Evolutionary conservation across 1,284 basidiomycete genomes (phyloP).

Genomic region (Boletus sp.): DNA sequence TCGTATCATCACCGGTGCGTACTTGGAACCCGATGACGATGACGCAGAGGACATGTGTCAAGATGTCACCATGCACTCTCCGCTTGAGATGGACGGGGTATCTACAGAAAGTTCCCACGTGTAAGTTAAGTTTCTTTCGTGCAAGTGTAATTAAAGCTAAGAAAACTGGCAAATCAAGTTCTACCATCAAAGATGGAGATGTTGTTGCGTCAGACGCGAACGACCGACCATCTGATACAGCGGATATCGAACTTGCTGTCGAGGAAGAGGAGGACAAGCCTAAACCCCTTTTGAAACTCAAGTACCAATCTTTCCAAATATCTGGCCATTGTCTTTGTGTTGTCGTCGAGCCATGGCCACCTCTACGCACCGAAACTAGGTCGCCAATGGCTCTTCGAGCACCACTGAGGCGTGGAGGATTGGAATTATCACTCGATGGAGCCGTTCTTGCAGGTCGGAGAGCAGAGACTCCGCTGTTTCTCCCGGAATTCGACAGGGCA

Average conservation of each 20-base stretch:
- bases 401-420: constrained; percentile 39
- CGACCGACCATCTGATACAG: constrained; percentile 9
- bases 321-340: constrained; percentile 73
- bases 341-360: constrained; percentile 77
- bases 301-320: constrained; percentile 68
- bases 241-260: constrained; percentile 31
- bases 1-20: constrained; percentile 25
- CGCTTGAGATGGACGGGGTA: neutral
- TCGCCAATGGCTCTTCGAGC: constrained; percentile 38
- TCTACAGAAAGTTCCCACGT: neutral
- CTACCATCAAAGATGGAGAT: constrained; percentile 1
- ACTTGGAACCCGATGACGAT: constrained; percentile 34
- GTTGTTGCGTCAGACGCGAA: neutral
- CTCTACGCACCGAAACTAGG: constrained; percentile 46
- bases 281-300: constrained; percentile 66
- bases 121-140: constrained; percentile 12
- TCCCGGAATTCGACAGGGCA: constrained; percentile 59
- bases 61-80: constrained; percentile 27
- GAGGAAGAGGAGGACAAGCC: constrained; percentile 69
- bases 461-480: constrained; percentile 65
- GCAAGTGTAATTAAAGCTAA: constrained; percentile 1
- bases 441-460: constrained; percentile 17
- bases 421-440: constrained; percentile 38
- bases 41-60: constrained; percentile 21
- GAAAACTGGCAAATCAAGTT: constrained; percentile 6